phyloP scores from a whole-genome alignment of 2,329 filamentous ascomycete genomes.

The Colletotrichum sp. region DNA sequence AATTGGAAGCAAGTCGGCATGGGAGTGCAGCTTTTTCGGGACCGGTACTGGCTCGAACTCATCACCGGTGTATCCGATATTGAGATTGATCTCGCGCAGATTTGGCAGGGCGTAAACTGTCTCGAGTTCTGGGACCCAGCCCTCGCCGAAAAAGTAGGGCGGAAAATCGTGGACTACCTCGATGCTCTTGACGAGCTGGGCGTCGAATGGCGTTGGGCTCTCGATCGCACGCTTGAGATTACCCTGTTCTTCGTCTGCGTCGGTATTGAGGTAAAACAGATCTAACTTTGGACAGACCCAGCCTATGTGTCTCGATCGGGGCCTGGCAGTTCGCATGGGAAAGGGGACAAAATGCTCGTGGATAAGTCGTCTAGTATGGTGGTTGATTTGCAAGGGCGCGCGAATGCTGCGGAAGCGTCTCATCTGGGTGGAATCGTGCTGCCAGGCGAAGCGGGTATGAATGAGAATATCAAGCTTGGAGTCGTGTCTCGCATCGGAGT shows the following conservation, averaged over 20 bases:
- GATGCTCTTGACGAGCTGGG: background rate
- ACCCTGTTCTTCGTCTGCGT: background rate
- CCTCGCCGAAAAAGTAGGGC: background rate
- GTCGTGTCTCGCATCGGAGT: background rate
- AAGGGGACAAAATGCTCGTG: background rate
- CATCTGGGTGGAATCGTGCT: background rate
- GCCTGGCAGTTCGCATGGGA: background rate
- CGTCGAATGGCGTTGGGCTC: background rate
- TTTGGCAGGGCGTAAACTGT: background rate
- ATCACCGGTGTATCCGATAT: background rate
- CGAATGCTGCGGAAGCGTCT: background rate
- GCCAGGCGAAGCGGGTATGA: background rate
- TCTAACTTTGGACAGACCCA: background rate
- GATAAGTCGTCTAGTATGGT: background rate
- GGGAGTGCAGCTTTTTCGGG: background rate
- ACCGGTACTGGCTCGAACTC: background rate
- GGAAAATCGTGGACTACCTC: background rate
- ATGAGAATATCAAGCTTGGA: background rate
- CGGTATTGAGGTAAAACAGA: background rate
- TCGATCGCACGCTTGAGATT: background rate
- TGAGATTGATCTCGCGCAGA: background rate
- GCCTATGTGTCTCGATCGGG: background rate
- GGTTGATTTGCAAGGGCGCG: background rate
- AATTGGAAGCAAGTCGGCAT: background rate
- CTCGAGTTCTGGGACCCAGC: background rate